Evolutionary conservation across 148 eudicot species (phyloP).

Genomic region (Diospyros lotus): DNA sequence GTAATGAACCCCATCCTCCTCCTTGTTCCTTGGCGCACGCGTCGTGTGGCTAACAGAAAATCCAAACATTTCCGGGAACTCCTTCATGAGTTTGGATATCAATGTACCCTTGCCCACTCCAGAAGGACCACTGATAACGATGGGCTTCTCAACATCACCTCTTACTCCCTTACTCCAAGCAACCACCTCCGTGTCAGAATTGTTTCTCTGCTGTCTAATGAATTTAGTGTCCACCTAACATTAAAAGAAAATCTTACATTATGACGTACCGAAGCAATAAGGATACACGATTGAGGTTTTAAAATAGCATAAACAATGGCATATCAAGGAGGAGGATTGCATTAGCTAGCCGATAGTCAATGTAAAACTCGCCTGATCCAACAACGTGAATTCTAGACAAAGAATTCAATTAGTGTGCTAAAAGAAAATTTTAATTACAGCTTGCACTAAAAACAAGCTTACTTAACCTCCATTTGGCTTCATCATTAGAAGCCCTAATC

Average conservation of each 20-base stretch:
- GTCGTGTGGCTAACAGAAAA: constrained; percentile 99
- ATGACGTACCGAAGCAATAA: background rate
- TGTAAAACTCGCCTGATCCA: no score
- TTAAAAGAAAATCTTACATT: background rate
- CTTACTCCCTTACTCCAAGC: constrained; percentile 83
- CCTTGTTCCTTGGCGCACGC: constrained; percentile 79
- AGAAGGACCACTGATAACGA: constrained; percentile 93
- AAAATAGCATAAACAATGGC: no score
- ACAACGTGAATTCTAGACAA: no score
- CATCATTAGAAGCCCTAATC: no score
- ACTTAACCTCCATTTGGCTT: no score
- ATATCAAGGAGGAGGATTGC: no score
- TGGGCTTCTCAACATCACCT: constrained; percentile 76
- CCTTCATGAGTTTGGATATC: constrained; percentile 70
- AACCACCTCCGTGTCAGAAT: constrained; percentile 57
- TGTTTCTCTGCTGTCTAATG: constrained; percentile 50
- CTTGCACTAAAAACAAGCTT: no score
- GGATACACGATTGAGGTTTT: background rate
- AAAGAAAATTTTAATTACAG: no score
- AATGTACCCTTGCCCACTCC: constrained; percentile 98
- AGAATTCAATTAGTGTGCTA: no score
- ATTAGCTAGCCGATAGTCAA: no score
- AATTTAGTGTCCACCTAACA: constrained; percentile 73
- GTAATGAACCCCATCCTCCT: constrained; percentile 79
- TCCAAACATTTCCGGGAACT: constrained; percentile 87